Conservation (phyloP, 2,329 filamentous ascomycete genomes). For the Penicillium freii region DNA sequence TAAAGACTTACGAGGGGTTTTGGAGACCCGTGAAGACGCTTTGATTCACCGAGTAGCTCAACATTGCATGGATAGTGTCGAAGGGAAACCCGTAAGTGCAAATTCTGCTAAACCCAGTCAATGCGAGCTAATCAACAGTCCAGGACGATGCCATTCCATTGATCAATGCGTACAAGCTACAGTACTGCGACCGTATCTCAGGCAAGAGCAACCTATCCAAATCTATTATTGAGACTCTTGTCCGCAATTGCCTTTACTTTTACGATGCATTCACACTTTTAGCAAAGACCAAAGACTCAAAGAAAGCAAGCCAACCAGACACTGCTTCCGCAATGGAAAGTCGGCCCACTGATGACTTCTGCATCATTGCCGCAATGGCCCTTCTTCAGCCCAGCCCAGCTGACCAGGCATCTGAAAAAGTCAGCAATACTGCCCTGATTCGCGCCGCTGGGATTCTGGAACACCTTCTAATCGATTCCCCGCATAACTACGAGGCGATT, state of each 20-base stretch:
- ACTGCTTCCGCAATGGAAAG: constrained; percentile 42
- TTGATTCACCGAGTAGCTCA: constrained; percentile 13
- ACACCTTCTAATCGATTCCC: constrained; percentile 41
- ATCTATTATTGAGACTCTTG: constrained; percentile 37
- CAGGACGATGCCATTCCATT: constrained; percentile 29
- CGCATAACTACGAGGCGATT: constrained; percentile 48
- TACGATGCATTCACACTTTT: constrained; percentile 29
- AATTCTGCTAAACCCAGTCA: neutral
- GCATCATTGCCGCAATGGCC: constrained; percentile 44
- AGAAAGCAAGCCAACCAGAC: constrained; percentile 6
- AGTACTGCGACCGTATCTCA: constrained; percentile 43
- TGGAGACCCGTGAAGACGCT: constrained; percentile 27
- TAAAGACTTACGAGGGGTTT: constrained; percentile 41
- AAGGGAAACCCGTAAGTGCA: constrained; percentile 26
- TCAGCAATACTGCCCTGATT: constrained; percentile 34
- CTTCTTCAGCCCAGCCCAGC: constrained; percentile 35
- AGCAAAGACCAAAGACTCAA: constrained; percentile 16
- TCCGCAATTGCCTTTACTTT: constrained; percentile 38
- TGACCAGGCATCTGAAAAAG: constrained; percentile 17
- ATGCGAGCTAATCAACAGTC: constrained; percentile 6
- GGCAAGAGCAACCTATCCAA: constrained; percentile 27
- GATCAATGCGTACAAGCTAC: constrained; percentile 46
- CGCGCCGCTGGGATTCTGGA: constrained; percentile 42
- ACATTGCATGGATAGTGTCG: constrained; percentile 12
- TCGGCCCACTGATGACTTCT: constrained; percentile 45